Conservation (phyloP, 176 grass and related monocot species). For the Oryza nivara region DNA sequence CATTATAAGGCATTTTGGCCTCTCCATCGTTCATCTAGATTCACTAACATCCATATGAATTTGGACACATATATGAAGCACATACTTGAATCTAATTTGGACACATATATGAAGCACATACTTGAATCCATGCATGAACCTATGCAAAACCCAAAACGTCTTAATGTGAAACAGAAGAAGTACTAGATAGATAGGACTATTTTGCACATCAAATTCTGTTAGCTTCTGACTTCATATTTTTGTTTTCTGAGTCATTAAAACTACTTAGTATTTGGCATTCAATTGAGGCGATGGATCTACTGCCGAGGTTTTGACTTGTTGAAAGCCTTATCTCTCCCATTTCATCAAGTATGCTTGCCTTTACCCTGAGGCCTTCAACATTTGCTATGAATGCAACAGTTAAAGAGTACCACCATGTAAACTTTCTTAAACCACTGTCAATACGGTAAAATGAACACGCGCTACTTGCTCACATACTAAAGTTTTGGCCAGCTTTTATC, state of each 20-base stretch:
- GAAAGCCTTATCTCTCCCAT: neutral
- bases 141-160: too few relatives aligned
- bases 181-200: neutral
- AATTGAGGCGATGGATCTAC: constrained; percentile 10
- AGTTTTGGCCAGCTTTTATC: neutral
- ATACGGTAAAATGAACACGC: neutral
- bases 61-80: too few relatives aligned
- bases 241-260: neutral
- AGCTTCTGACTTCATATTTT: constrained; percentile 24
- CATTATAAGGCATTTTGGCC: too few relatives aligned
- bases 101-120: too few relatives aligned
- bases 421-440: neutral
- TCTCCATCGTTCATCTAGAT: too few relatives aligned
- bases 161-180: too few relatives aligned
- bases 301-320: neutral
- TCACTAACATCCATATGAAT: too few relatives aligned
- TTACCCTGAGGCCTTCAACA: constrained; percentile 3
- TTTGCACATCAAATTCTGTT: constrained; percentile 4
- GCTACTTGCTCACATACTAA: constrained; percentile 24
- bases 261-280: constrained; percentile 1
- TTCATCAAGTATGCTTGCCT: constrained; percentile 1
- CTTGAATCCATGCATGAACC: too few relatives aligned
- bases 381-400: constrained; percentile 5
- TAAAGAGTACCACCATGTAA: neutral
- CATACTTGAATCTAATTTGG: too few relatives aligned